phyloP scores from a whole-genome alignment of 495 filamentous ascomycete species.

The Penicillium tannophilum region DNA sequence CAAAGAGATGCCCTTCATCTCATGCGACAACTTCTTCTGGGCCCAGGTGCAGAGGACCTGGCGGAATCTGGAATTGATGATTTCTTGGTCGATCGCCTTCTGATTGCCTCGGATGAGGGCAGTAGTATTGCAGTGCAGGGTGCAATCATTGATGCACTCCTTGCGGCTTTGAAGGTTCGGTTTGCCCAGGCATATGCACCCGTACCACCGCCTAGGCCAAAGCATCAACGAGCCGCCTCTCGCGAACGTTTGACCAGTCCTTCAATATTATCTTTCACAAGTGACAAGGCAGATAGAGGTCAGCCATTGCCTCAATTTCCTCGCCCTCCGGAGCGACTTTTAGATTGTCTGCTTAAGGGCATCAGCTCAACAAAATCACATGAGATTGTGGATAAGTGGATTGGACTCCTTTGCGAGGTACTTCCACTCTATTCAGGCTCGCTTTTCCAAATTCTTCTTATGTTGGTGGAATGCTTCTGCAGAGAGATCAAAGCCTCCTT shows the following conservation, averaged over 20 bases:
- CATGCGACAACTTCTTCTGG: slow-evolving; percentile 73
- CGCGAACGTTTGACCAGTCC: slow-evolving; percentile 49
- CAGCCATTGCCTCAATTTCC: slow-evolving; percentile 34
- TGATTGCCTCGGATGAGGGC: slow-evolving; percentile 58
- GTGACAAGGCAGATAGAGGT: slow-evolving; percentile 47
- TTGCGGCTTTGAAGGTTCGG: slow-evolving; percentile 67
- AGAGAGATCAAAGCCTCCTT: slow-evolving; percentile 72
- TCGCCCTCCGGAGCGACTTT: slow-evolving; percentile 68
- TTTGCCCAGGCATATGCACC: slow-evolving; percentile 50
- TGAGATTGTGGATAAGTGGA: slow-evolving; percentile 85
- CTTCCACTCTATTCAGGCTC: slow-evolving; percentile 78
- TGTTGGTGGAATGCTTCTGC: slow-evolving; percentile 87
- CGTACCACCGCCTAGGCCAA: slow-evolving; percentile 36
- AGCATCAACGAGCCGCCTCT: slow-evolving; percentile 45
- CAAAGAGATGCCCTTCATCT: slow-evolving; percentile 71
- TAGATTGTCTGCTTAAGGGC: slow-evolving; percentile 81
- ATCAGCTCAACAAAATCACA: slow-evolving; percentile 76
- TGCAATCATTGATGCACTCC: slow-evolving; percentile 72
- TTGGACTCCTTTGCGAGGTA: slow-evolving; percentile 80
- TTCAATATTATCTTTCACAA: slow-evolving; percentile 51
- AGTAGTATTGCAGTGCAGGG: slow-evolving; percentile 59
- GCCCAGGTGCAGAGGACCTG: slow-evolving; percentile 66
- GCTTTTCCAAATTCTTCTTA: slow-evolving; percentile 88
- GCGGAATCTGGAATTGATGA: slow-evolving; percentile 72
- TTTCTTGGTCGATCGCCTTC: slow-evolving; percentile 69